Evolutionary conservation across 1,284 basidiomycete species (phyloP), one percentile per base, ranked within the genome.

Genomic region (Trichosporon sp.): DNA sequence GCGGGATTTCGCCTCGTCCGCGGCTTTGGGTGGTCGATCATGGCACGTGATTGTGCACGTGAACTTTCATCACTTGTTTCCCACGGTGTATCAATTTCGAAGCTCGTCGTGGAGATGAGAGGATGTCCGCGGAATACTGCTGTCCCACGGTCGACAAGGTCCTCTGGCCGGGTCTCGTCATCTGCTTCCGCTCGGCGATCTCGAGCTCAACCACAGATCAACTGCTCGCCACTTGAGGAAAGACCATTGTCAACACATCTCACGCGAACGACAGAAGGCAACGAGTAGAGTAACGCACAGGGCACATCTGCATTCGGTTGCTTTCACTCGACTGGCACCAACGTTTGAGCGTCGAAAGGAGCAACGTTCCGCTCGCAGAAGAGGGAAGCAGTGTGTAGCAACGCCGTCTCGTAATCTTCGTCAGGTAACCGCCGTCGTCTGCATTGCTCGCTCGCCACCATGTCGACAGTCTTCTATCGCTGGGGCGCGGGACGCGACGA

Each of bases 391-490:
- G 8, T 26, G 2, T 21, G 19, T 11, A 8, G n/a, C 51, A 19
- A 26, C 51, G 16, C 16, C 7, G 2, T 11, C 8, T 21, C 51
- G 51, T 54, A 26, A 54, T 26, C 19, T 5, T 10, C 59, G 59
- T 63, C 59, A 63, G 59, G 32, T 37, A 63, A 10, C 59, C 59
- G 14, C 59, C 59, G n/a, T 8, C 14, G 10, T 63, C 16, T 16
- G 6, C 19, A 4, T 63, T 14, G 16, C 32, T 11, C 38, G 2
- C 38, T 40, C 38, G 38, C 31, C 67, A 66, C 70, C 76, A 96
- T 96, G 94, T 95, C 93, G 79, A 94, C 91, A 83, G 94, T 99
- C 80, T 98, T 97, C 87, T 99, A 98, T 90, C 93, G 92, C 85
- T 99, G 98, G 91, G 93, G 91, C 84, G 96, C 95, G 75, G 92